A percentile compares a stretch with the other conserved stretches of the same genome.
Evolutionary conservation across 305 asterid species (phyloP).

Genomic region (Fraxinus nigra): DNA sequence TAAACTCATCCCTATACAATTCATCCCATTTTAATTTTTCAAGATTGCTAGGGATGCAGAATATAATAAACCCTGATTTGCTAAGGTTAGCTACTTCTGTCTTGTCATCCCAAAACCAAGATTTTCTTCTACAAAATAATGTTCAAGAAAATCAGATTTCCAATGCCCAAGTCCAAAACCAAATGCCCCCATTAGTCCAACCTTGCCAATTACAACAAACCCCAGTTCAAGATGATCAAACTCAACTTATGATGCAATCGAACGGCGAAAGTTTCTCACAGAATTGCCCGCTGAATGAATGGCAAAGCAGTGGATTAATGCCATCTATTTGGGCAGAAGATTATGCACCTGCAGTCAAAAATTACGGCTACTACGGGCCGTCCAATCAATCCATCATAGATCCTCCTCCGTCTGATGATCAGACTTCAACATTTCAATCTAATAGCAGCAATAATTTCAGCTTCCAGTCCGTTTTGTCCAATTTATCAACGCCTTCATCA

Average conservation of each 20-base stretch:
- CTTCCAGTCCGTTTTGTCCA: constrained; percentile 57
- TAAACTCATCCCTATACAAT: constrained; percentile 45
- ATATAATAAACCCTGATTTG: constrained; percentile 55
- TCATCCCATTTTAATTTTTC: constrained; percentile 49
- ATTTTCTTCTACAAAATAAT: constrained; percentile 25
- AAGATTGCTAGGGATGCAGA: constrained; percentile 51
- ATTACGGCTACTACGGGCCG: constrained; percentile 41
- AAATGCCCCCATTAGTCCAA: constrained; percentile 31
- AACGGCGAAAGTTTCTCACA: constrained; percentile 27
- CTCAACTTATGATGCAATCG: constrained; percentile 34
- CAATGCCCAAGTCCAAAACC: constrained; percentile 22
- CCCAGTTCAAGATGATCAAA: constrained; percentile 32
- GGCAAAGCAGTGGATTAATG: constrained; percentile 38
- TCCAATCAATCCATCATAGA: constrained; percentile 33
- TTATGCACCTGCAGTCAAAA: constrained; percentile 29
- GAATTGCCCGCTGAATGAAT: constrained; percentile 38
- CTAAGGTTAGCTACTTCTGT: constrained; percentile 56
- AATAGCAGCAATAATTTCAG: constrained; percentile 42
- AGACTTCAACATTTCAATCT: constrained; percentile 47
- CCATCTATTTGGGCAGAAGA: constrained; percentile 31
- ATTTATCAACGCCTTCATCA: constrained; percentile 67
- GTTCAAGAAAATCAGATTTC: constrained; percentile 31
- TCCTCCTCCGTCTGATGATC: constrained; percentile 42
- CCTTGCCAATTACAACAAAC: constrained; percentile 34
- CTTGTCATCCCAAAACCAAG: constrained; percentile 41